phyloP scores from a whole-genome alignment of 1,284 basidiomycete genomes.

The Vanrija humicola region DNA sequence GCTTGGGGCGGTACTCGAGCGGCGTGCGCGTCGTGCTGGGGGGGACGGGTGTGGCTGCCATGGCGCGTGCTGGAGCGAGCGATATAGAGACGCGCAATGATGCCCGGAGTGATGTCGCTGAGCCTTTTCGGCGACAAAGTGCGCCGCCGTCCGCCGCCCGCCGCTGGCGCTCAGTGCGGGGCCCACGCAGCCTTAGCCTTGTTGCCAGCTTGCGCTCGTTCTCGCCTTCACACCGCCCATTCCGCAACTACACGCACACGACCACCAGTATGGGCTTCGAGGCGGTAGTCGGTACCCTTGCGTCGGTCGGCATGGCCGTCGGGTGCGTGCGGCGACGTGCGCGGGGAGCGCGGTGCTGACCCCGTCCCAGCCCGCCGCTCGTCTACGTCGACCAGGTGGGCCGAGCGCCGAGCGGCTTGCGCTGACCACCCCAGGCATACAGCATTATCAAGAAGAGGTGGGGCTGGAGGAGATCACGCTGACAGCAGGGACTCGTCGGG shows the following conservation, averaged over 20 bases:
- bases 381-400: conserved; percentile 51
- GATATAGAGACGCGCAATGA: no score
- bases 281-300: conserved; percentile 29
- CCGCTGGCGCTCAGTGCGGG: no score
- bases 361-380: conserved; percentile 47
- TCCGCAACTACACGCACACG: no score
- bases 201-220: no score
- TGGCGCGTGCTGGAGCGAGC: conserved; percentile 7
- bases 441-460: conserved; percentile 52
- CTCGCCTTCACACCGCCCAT: no score
- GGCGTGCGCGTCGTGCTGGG: conserved; percentile 39
- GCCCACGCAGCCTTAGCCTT: no score
- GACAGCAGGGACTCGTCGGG: conserved; percentile 44
- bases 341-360: not conserved
- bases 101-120: no score
- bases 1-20: conserved; percentile 26
- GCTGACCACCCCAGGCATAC: conserved; percentile 32
- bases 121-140: no score
- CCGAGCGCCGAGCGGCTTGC: not conserved
- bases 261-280: no score
- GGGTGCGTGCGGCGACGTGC: conserved; percentile 28
- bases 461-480: conserved; percentile 16
- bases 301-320: conserved; percentile 48
- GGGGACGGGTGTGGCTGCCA: conserved; percentile 43
- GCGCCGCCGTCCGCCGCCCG: no score